Conservation (phyloP, 495 filamentous ascomycete species). For the Podospora sp. region DNA sequence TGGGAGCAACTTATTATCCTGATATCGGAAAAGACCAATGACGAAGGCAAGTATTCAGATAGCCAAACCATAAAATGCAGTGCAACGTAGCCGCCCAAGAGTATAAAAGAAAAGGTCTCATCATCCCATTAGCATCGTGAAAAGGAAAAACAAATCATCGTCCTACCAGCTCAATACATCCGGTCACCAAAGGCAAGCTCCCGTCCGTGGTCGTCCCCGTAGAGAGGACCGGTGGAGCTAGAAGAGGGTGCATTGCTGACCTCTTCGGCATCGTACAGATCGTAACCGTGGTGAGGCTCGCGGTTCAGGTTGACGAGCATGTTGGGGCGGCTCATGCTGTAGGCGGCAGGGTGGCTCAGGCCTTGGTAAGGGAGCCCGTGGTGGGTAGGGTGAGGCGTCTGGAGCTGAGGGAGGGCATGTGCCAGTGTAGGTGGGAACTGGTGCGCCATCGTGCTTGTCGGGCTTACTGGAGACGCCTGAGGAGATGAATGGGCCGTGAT, state of each 20-base stretch:
- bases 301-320: slow-evolving; percentile 23
- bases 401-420: slow-evolving; percentile 29
- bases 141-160: slow-evolving; percentile 38
- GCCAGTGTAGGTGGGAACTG: slow-evolving; percentile 28
- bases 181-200: slow-evolving; percentile 43
- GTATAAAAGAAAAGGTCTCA: slow-evolving; percentile 14
- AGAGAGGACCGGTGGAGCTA: slow-evolving; percentile 41
- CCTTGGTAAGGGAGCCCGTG: slow-evolving; percentile 25
- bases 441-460: slow-evolving; percentile 13
- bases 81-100: not conserved
- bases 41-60: slow-evolving; percentile 22
- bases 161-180: slow-evolving; percentile 5
- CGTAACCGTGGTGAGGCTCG: slow-evolving; percentile 39
- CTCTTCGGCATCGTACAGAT: slow-evolving; percentile 51
- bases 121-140: not conserved
- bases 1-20: not conserved
- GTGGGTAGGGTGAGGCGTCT: slow-evolving; percentile 23
- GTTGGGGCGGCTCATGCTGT: slow-evolving; percentile 34
- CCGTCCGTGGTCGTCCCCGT: slow-evolving; percentile 48
- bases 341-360: slow-evolving; percentile 31
- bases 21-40: not conserved
- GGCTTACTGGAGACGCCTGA: slow-evolving; percentile 18
- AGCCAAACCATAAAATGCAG: slow-evolving; percentile 21
- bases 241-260: slow-evolving; percentile 37
- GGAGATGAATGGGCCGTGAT: slow-evolving; percentile 13